phyloP scores from a whole-genome alignment of 805 yeast genomes.

The Candida nanaspora region DNA sequence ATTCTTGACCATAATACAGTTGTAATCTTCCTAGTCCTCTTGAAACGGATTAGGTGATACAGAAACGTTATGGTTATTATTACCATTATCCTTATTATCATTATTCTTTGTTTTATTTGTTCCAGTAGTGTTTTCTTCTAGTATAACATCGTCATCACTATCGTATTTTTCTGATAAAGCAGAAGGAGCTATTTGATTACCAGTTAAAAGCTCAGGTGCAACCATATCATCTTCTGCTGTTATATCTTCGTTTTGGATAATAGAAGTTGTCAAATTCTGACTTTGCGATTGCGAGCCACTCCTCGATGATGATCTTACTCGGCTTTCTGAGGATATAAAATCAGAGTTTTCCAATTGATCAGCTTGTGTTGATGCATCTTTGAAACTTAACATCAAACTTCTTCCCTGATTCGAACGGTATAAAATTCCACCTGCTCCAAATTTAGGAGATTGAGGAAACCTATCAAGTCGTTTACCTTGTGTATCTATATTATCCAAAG shows the following conservation, averaged over 20 bases:
- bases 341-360: not conserved
- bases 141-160: not conserved
- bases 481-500: not conserved
- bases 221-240: not conserved
- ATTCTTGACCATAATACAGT: too few species aligned
- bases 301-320: not conserved
- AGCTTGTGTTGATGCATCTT: not conserved
- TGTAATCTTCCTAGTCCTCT: too few species aligned
- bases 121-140: not conserved
- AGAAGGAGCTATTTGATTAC: not conserved
- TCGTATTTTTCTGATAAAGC: not conserved
- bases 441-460: slow-evolving; percentile 42
- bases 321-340: not conserved
- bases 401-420: slow-evolving; percentile 21
- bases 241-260: not conserved
- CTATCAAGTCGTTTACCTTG: slow-evolving; percentile 12
- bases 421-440: slow-evolving; percentile 31
- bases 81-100: not conserved
- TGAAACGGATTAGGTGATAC: not conserved
- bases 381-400: slow-evolving; percentile 9
- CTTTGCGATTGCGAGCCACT: not conserved
- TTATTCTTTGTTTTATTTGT: too few species aligned
- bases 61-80: not conserved
- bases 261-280: not conserved
- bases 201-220: not conserved